phyloP scores from a whole-genome alignment of 495 filamentous ascomycete genomes.

The Chaetomidium leptoderma region DNA sequence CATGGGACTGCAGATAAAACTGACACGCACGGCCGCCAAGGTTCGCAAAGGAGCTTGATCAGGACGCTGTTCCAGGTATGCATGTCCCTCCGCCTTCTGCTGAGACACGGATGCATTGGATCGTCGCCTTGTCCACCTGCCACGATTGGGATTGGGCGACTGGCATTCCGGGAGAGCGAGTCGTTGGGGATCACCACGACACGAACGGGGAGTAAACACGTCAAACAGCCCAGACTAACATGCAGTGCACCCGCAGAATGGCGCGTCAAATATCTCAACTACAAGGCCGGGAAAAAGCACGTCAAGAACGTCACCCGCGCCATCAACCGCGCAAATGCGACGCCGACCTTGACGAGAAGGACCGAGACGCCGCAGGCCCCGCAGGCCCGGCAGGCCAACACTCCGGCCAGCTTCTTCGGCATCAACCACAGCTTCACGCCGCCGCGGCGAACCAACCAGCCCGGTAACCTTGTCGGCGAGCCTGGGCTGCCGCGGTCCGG shows the following conservation, averaged over 20 bases:
- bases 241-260: constrained; percentile 60
- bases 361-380: no score
- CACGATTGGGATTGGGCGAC: constrained; percentile 2
- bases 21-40: constrained; percentile 37
- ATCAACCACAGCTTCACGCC: constrained; percentile 17
- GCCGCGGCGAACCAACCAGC: neutral
- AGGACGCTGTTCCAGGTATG: constrained; percentile 71
- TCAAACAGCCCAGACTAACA: neutral
- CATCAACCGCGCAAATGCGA: constrained; percentile 57
- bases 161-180: neutral
- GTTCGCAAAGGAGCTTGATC: constrained; percentile 71
- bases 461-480: neutral
- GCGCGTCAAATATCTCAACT: constrained; percentile 87
- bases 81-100: neutral
- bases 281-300: constrained; percentile 90
- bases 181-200: constrained; percentile 1
- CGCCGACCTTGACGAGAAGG: constrained; percentile 38
- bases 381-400: constrained; percentile 22
- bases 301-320: constrained; percentile 75
- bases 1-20: constrained; percentile 2
- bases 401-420: constrained; percentile 21
- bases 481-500: neutral
- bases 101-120: constrained; percentile 1
- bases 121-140: constrained; percentile 1
- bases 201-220: neutral